A percentile compares a stretch with the other conserved stretches of the same genome.
Evolutionary conservation across 2,329 filamentous ascomycete species (phyloP).

Genomic region (Alternaria alternata): DNA sequence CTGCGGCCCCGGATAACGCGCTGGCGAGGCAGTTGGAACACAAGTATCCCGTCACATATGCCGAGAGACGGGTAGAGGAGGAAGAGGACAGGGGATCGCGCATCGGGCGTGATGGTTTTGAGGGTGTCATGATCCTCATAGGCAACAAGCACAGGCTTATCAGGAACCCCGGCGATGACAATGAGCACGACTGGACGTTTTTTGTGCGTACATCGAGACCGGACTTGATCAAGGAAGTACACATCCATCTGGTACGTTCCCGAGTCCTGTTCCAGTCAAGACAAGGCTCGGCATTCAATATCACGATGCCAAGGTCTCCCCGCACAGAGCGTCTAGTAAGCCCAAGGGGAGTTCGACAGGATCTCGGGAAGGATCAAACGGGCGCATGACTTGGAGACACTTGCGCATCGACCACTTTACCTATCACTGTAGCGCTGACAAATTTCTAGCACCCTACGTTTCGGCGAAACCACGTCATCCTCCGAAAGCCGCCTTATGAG

Average conservation of each 20-base stretch:
- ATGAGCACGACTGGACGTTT: conserved; percentile 57
- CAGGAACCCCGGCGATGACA: conserved; percentile 31
- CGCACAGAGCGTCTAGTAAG: background rate
- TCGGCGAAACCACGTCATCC: conserved; percentile 45
- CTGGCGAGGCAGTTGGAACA: conserved; percentile 38
- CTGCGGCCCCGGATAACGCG: conserved; percentile 39
- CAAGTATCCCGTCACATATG: conserved; percentile 50
- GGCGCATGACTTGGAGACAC: background rate
- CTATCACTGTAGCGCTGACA: conserved; percentile 6
- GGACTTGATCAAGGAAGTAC: conserved; percentile 56
- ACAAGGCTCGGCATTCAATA: background rate
- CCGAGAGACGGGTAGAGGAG: conserved; percentile 48
- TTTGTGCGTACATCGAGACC: conserved; percentile 55
- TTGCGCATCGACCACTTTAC: background rate
- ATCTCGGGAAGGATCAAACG: background rate
- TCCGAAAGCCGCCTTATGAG: conserved; percentile 51
- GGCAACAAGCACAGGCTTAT: conserved; percentile 53
- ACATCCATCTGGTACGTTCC: conserved; percentile 41
- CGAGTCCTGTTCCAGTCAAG: conserved; percentile 14
- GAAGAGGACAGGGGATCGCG: conserved; percentile 34
- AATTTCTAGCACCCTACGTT: conserved; percentile 53
- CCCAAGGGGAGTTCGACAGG: background rate
- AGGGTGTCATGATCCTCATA: conserved; percentile 55
- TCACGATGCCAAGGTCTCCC: background rate
- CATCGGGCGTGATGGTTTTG: conserved; percentile 37